phyloP scores from a whole-genome alignment of 2,329 filamentous ascomycete species.

The Xylaria polymorpha region DNA sequence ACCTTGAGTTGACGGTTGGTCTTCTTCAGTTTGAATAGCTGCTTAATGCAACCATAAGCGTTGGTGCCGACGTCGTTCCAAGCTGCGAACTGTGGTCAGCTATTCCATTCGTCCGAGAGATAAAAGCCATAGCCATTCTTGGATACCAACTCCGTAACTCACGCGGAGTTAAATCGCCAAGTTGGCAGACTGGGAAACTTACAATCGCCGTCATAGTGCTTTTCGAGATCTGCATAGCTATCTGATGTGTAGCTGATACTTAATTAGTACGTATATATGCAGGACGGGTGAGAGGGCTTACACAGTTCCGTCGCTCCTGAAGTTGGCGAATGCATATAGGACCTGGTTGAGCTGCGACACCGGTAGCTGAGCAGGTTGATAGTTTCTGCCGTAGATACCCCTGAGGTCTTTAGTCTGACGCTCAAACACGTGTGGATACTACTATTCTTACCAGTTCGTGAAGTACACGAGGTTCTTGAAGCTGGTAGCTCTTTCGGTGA shows the following conservation, averaged over 20 bases:
- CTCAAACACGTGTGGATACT: background rate
- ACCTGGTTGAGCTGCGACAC: slow-evolving; percentile 79
- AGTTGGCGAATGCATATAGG: slow-evolving; percentile 84
- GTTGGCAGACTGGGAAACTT: slow-evolving; percentile 40
- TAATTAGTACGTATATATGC: slow-evolving; percentile 28
- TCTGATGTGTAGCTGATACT: slow-evolving; percentile 70
- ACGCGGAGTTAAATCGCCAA: background rate
- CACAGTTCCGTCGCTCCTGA: slow-evolving; percentile 77
- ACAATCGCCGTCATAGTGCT: slow-evolving; percentile 77
- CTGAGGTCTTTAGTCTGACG: slow-evolving; percentile 47
- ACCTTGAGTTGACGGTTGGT: slow-evolving; percentile 80
- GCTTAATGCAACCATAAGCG: slow-evolving; percentile 83
- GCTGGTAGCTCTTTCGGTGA: slow-evolving; percentile 44
- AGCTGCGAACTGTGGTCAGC: slow-evolving; percentile 46
- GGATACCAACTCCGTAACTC: background rate
- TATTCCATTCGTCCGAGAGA: slow-evolving; percentile 12
- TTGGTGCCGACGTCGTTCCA: slow-evolving; percentile 76
- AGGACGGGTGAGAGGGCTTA: slow-evolving; percentile 52
- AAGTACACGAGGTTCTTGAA: slow-evolving; percentile 62
- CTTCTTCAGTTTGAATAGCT: slow-evolving; percentile 82
- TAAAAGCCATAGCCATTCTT: background rate
- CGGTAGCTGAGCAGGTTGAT: slow-evolving; percentile 76
- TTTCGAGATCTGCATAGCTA: slow-evolving; percentile 75
- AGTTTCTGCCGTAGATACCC: slow-evolving; percentile 81
- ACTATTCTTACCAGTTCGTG: slow-evolving; percentile 59